Percentiles rank a stretch among this genome's conserved stretches.
Evolutionary conservation across 768 basidiomycete genomes (phyloP).

Genomic region (Auricularia sp.): DNA sequence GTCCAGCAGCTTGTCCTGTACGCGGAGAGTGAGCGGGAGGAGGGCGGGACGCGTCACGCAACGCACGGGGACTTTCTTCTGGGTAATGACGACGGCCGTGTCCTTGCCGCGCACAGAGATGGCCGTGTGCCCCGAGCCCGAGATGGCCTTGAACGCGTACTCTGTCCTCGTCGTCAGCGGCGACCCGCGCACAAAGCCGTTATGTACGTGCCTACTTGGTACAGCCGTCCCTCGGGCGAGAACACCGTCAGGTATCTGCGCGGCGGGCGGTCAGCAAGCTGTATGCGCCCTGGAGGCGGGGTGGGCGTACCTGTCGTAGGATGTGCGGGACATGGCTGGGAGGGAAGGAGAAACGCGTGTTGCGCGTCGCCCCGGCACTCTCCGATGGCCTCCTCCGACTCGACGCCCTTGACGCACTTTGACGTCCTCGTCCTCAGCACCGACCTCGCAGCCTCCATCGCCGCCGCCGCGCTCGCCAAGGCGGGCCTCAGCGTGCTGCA

Average conservation of each 20-base stretch:
- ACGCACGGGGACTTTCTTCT: conserved; percentile 95
- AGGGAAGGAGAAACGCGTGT: neutral
- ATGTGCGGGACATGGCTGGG: conserved; percentile 73
- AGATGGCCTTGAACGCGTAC: conserved; percentile 99
- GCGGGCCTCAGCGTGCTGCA: conserved; percentile 83
- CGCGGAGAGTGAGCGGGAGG: neutral
- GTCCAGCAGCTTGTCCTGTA: conserved; percentile 93
- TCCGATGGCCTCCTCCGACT: too few species aligned
- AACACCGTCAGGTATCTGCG: conserved; percentile 88
- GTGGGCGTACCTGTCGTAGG: conserved; percentile 67
- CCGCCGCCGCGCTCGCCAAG: conserved; percentile 81
- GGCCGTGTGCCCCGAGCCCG: conserved; percentile 90
- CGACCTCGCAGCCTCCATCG: conserved; percentile 65
- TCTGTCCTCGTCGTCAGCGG: conserved; percentile 35
- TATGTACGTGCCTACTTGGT: conserved; percentile 82
- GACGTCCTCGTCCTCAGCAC: conserved; percentile 34
- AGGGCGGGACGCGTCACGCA: neutral
- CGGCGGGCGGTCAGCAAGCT: too few species aligned
- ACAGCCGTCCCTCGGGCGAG: conserved; percentile 92
- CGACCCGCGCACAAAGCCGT: neutral
- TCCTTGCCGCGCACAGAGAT: conserved; percentile 90
- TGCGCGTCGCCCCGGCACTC: neutral
- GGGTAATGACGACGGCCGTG: conserved; percentile 90
- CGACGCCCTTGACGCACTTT: conserved; percentile 14
- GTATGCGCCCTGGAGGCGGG: neutral